phyloP scores from a whole-genome alignment of 2,329 filamentous ascomycete species.

The Sarocladiaceae sp. region DNA sequence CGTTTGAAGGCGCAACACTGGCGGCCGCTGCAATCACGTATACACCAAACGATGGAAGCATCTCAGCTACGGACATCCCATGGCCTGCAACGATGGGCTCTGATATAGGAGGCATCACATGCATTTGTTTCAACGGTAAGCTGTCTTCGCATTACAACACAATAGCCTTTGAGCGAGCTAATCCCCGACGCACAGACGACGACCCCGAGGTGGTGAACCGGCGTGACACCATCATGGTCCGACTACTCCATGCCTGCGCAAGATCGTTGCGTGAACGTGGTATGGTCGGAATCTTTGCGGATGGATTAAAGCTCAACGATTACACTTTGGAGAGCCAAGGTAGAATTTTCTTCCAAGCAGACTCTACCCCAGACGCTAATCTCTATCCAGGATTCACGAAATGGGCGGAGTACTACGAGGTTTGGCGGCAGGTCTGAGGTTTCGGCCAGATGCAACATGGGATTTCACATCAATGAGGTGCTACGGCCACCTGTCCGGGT shows the following conservation, averaged over 20 bases:
- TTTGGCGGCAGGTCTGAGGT: conserved; percentile 39
- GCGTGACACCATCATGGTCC: conserved; percentile 44
- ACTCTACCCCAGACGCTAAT: too few species aligned
- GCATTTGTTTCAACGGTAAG: conserved; percentile 52
- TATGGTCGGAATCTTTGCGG: conserved; percentile 49
- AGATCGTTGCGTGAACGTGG: conserved; percentile 39
- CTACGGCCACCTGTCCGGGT: too few species aligned
- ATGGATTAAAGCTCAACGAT: conserved; percentile 45
- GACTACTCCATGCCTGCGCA: conserved; percentile 47
- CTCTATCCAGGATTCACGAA: conserved; percentile 43
- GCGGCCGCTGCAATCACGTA: conserved; percentile 51
- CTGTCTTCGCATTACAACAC: background rate
- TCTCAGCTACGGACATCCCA: conserved; percentile 43
- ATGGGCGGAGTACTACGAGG: conserved; percentile 52
- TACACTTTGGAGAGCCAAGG: conserved; percentile 46
- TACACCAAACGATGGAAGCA: conserved; percentile 37
- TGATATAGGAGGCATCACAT: conserved; percentile 52
- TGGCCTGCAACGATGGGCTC: conserved; percentile 46
- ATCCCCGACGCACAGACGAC: conserved; percentile 28
- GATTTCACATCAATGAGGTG: too few species aligned
- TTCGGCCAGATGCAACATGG: background rate
- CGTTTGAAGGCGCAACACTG: conserved; percentile 39
- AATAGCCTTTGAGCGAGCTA: conserved; percentile 10
- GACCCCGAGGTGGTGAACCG: conserved; percentile 35
- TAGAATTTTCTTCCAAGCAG: conserved; percentile 23